Evolutionary conservation across 73 alveolate species (phyloP), one percentile per base, ranked within the genome.

Genomic region (Urostyla sp.): DNA sequence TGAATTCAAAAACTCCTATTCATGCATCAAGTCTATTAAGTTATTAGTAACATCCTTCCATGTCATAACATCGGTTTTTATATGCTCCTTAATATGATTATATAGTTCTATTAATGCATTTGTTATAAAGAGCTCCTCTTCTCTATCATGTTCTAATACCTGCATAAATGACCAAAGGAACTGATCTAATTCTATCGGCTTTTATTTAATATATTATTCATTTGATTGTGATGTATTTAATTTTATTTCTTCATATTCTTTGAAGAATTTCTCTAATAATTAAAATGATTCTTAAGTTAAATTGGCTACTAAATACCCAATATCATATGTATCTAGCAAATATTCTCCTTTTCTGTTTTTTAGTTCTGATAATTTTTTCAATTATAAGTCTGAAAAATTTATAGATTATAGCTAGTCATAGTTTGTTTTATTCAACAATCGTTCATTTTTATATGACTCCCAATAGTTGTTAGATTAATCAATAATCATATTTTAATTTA

Each of bases 131-230:
- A 75, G 52, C 50, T 75, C 87, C 30, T 75, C 87, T 20, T 75
- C 87, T 5, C 58, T 36, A 46, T 75, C 59, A 50, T 75, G 87
- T 24, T 75, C 87, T 7, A 75, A 27, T 0, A 75, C 87, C 20
- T 55, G 18, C 54, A 75, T 40, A 45, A 75, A 75, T 3, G 72
- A 56, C 73, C 69, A 75, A 24, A 75, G 38, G 34, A 75, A 75
- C n/a, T 75, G 67, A 28, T 36, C 21, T 21, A 23, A 48, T 27
- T 30, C 55, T 16, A 36, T 51, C 56, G 36, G 26, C 79, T 24
- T 53, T 20, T 36, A 35, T 56, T 16, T 40, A 15, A 40, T 40
- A 38, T 26, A 63, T 20, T 5, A 63, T 24, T 27, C 28, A 43
- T 37, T 63, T 60, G 46, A 63, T 24, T n/a, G 79, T 43, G 43